These are phyloP conservation scores for Sphagnum magellanicum DNA, from an alignment of 228 moss, liverwort and hornwort species.

Conservation along the genomic window DNA sequence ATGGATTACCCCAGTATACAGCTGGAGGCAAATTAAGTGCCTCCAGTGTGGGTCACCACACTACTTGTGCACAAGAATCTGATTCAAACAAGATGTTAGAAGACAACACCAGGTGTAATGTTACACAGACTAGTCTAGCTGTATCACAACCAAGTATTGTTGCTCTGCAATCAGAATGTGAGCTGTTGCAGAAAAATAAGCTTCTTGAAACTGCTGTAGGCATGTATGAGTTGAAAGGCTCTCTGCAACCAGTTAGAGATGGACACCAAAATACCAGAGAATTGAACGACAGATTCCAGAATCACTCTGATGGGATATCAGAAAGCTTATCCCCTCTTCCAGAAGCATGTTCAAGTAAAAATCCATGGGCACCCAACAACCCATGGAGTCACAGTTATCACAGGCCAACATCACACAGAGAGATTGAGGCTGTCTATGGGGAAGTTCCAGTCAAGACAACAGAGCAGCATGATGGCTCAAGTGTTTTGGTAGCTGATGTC, in stretches of 20 bases:
- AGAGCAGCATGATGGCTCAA: constrained; percentile 13
- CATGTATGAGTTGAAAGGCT: constrained; percentile 10
- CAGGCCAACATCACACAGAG: constrained; percentile 10
- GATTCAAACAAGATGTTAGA: constrained; percentile 3
- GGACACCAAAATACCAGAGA: constrained; percentile 3
- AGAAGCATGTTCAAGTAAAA: constrained; percentile 2
- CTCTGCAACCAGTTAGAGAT: constrained; percentile 11
- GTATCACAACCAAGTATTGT: constrained; percentile 8
- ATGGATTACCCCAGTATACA: neutral
- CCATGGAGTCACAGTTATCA: constrained; percentile 8
- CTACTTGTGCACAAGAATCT: neutral
- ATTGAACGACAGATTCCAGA: constrained; percentile 16
- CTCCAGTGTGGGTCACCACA: neutral
- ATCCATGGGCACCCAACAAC: constrained; percentile 4
- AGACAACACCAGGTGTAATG: constrained; percentile 1
- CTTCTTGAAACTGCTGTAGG: constrained; percentile 8
- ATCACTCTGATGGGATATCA: neutral
- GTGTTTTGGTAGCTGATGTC: constrained; percentile 10
- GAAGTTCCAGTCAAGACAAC: constrained; percentile 38
- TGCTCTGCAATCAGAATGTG: constrained; percentile 9
- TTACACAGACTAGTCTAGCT: constrained; percentile 6
- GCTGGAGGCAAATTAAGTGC: neutral
- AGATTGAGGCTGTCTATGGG: constrained; percentile 20
- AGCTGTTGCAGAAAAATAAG: constrained; percentile 1
- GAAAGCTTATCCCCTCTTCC: constrained; percentile 3